Conservation (phyloP, 352 stramenopile genomes). For the Pythium graminicola region DNA sequence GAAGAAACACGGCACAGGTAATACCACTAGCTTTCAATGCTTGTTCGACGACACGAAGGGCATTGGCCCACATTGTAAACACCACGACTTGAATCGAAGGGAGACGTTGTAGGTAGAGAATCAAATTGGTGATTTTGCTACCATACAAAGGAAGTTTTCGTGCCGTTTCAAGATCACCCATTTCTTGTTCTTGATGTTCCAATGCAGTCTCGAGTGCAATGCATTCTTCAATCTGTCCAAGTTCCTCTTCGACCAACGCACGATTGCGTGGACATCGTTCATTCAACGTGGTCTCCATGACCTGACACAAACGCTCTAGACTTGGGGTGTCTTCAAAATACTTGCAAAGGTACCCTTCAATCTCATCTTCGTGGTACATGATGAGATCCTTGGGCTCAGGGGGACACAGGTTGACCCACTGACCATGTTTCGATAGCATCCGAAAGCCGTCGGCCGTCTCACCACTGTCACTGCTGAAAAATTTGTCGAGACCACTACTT, state of each 20-base stretch:
- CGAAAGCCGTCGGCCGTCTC: slow-evolving; percentile 57
- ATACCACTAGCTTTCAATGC: slow-evolving; percentile 52
- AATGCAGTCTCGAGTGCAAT: slow-evolving; percentile 33
- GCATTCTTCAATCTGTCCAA: slow-evolving; percentile 45
- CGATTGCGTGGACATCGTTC: slow-evolving; percentile 50
- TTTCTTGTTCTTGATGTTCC: slow-evolving; percentile 11
- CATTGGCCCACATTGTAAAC: slow-evolving; percentile 79
- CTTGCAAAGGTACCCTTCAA: slow-evolving; percentile 66
- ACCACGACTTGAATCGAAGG: slow-evolving; percentile 64
- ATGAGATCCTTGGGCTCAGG: slow-evolving; percentile 57
- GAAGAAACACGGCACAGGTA: slow-evolving; percentile 59
- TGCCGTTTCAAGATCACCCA: not conserved
- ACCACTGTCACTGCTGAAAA: slow-evolving; percentile 35
- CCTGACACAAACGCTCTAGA: slow-evolving; percentile 34
- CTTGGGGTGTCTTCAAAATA: slow-evolving; percentile 35
- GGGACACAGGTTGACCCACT: slow-evolving; percentile 29
- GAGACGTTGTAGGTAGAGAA: slow-evolving; percentile 54
- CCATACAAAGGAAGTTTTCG: slow-evolving; percentile 39
- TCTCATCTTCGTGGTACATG: slow-evolving; percentile 51
- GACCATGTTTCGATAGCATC: slow-evolving; percentile 58
- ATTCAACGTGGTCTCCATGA: slow-evolving; percentile 56
- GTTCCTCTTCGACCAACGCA: slow-evolving; percentile 40
- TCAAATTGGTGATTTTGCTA: slow-evolving; percentile 65
- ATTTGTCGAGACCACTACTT: slow-evolving; percentile 29
- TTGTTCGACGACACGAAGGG: slow-evolving; percentile 51